phyloP scores from a whole-genome alignment of 2,329 filamentous ascomycete genomes.

The Sordariomycetes sp. region DNA sequence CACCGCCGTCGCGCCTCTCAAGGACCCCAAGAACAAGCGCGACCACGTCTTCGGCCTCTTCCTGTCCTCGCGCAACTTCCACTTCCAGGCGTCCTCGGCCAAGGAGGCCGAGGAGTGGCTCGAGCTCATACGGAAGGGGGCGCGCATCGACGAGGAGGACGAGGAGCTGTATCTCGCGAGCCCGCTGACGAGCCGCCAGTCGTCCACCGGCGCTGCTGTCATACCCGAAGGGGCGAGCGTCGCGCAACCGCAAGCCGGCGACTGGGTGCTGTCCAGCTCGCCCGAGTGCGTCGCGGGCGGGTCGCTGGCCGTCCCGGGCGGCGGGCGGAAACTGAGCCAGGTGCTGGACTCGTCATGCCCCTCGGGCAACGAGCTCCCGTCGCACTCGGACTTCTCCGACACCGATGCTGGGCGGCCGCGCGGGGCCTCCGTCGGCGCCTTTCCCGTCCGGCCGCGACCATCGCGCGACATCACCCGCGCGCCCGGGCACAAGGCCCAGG shows the following conservation, averaged over 20 bases:
- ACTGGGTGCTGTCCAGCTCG: slow-evolving; percentile 44
- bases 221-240: slow-evolving; percentile 9
- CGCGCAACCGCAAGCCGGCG: slow-evolving; percentile 15
- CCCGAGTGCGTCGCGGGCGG: slow-evolving; percentile 42
- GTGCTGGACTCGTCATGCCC: slow-evolving; percentile 53
- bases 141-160: slow-evolving; percentile 79
- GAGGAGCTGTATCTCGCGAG: slow-evolving; percentile 70
- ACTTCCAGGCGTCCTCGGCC: slow-evolving; percentile 66
- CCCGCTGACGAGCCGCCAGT: slow-evolving; percentile 42
- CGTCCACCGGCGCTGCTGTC: slow-evolving; percentile 10
- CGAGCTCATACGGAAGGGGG: slow-evolving; percentile 64
- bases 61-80: slow-evolving; percentile 81
- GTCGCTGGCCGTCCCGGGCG: slow-evolving; percentile 18
- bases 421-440: neutral
- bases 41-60: slow-evolving; percentile 88
- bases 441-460: neutral
- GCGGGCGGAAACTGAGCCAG: slow-evolving; percentile 45
- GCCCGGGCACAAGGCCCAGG: slow-evolving; percentile 51
- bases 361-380: slow-evolving; percentile 58
- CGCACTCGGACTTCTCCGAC: slow-evolving; percentile 82
- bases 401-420: slow-evolving; percentile 26
- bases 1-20: slow-evolving; percentile 80
- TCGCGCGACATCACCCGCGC: neutral
- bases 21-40: slow-evolving; percentile 78
- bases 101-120: slow-evolving; percentile 83